A percentile compares a stretch with the other conserved stretches of the same genome.
phyloP scores from a whole-genome alignment of 495 filamentous ascomycete genomes.

The Podospora appendiculata region DNA sequence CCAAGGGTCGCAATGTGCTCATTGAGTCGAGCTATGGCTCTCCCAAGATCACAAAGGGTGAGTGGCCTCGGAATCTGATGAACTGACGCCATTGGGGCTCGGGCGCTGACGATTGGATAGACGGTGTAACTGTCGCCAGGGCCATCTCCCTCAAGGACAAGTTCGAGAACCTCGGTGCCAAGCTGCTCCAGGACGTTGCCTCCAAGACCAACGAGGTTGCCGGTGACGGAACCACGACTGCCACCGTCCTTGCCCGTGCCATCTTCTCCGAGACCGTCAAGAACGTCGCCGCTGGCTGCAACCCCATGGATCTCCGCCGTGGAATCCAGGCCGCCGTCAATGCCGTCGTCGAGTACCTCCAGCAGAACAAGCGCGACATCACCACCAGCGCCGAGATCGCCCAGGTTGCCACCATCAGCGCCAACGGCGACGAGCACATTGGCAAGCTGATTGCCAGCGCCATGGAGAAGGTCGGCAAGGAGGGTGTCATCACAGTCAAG shows the following conservation, averaged over 20 bases:
- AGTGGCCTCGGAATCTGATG: conserved; percentile 10
- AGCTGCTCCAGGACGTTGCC: conserved; percentile 93
- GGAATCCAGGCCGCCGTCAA: conserved; percentile 96
- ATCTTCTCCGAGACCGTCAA: conserved; percentile 99
- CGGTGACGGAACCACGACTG: conserved; percentile 96
- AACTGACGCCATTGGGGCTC: no score
- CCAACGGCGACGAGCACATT: conserved; percentile 94
- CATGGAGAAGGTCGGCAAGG: conserved; percentile 99
- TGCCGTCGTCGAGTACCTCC: conserved; percentile 86
- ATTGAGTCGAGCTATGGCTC: conserved; percentile 98
- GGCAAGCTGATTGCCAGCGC: conserved; percentile 92
- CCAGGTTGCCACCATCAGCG: conserved; percentile 95
- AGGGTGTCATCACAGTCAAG: conserved; percentile 99
- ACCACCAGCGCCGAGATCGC: conserved; percentile 96
- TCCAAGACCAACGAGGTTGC: conserved; percentile 99
- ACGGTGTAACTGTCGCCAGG: conserved; percentile 91
- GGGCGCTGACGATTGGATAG: conserved; percentile 34
- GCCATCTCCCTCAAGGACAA: conserved; percentile 95
- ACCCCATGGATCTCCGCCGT: conserved; percentile 96
- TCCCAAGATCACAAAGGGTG: conserved; percentile 99
- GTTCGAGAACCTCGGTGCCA: conserved; percentile 98
- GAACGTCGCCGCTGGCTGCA: conserved; percentile 98
- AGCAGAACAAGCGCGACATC: conserved; percentile 91
- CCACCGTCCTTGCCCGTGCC: conserved; percentile 91
- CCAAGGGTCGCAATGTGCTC: conserved; percentile 95